Conservation (phyloP, 1,284 basidiomycete genomes). For the Ganoderma multipileum region DNA sequence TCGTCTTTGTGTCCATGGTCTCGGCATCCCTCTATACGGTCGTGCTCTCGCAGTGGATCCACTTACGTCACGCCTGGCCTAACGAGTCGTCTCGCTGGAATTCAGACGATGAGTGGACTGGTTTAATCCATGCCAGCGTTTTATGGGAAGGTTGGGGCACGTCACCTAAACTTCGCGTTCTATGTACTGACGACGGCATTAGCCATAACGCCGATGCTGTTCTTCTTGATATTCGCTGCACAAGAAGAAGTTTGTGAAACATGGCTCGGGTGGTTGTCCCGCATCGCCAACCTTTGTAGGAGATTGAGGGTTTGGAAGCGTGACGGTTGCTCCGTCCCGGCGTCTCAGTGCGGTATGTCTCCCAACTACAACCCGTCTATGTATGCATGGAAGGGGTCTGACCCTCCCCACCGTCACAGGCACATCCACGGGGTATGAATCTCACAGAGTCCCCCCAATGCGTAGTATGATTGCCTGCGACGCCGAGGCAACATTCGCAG, state of each 20-base stretch:
- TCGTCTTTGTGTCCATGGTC: constrained; percentile 34
- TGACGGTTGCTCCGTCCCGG: not conserved
- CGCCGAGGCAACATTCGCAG: constrained; percentile 6
- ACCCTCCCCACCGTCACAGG: not conserved
- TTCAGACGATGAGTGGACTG: constrained; percentile 13
- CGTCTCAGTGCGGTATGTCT: constrained; percentile 21
- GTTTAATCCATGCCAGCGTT: constrained; percentile 21
- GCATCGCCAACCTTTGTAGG: constrained; percentile 6
- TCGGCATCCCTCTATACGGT: constrained; percentile 34
- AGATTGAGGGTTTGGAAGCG: constrained; percentile 2
- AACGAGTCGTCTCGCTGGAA: not conserved
- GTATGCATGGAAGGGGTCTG: not conserved
- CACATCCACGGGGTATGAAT: not conserved
- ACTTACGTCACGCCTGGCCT: constrained; percentile 8
- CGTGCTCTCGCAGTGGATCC: constrained; percentile 32
- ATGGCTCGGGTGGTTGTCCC: constrained; percentile 32
- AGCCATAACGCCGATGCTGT: constrained; percentile 34
- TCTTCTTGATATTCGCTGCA: constrained; percentile 38
- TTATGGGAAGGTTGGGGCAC: constrained; percentile 35
- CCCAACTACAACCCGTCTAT: no score
- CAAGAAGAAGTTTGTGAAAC: constrained; percentile 37
- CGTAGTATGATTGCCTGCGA: constrained; percentile 19
- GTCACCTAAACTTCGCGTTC: not conserved
- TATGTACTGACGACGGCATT: not conserved
- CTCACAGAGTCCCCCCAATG: not conserved